These are phyloP conservation scores for Nyssa sinensis DNA, from an alignment of 148 eudicot species.

Conservation along the genomic window DNA sequence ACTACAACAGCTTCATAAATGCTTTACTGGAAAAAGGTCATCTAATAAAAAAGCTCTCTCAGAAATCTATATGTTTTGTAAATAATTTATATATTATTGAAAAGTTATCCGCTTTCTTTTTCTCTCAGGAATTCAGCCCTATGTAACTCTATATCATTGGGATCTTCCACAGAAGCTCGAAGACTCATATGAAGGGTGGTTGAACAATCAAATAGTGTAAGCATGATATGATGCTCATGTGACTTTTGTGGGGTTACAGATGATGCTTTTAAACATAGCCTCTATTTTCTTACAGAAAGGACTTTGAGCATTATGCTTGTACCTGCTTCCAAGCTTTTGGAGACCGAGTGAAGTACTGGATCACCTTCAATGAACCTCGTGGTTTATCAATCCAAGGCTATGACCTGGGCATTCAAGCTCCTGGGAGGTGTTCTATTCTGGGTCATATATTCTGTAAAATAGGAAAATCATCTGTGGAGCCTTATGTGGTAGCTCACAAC, in stretches of 20 bases:
- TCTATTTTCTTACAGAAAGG: slow-evolving; percentile 44
- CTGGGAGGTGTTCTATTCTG: slow-evolving; percentile 87
- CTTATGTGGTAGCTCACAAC: slow-evolving; percentile 87
- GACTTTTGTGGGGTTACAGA: neutral
- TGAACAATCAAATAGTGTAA: slow-evolving; percentile 72
- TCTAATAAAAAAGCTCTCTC: neutral
- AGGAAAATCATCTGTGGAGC: slow-evolving; percentile 79
- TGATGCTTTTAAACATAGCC: neutral
- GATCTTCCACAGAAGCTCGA: slow-evolving; percentile 96
- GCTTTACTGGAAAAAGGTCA: slow-evolving; percentile 77
- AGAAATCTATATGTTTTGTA: neutral
- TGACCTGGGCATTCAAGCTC: slow-evolving; percentile 86
- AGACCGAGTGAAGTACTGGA: slow-evolving; percentile 90
- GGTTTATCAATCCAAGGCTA: slow-evolving; percentile 78
- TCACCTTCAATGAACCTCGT: slow-evolving; percentile 96
- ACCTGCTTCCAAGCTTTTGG: slow-evolving; percentile 89
- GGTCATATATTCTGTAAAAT: slow-evolving; percentile 67
- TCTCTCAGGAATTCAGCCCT: slow-evolving; percentile 81
- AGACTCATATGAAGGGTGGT: slow-evolving; percentile 80
- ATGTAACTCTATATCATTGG: slow-evolving; percentile 91
- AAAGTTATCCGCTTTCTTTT: slow-evolving; percentile 1
- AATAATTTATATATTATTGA: neutral
- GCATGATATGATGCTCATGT: slow-evolving; percentile 11
- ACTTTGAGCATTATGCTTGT: slow-evolving; percentile 69
- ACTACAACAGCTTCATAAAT: slow-evolving; percentile 84